phyloP scores from a whole-genome alignment of 2,329 filamentous ascomycete genomes.

The Neofusicoccum umdonicola region DNA sequence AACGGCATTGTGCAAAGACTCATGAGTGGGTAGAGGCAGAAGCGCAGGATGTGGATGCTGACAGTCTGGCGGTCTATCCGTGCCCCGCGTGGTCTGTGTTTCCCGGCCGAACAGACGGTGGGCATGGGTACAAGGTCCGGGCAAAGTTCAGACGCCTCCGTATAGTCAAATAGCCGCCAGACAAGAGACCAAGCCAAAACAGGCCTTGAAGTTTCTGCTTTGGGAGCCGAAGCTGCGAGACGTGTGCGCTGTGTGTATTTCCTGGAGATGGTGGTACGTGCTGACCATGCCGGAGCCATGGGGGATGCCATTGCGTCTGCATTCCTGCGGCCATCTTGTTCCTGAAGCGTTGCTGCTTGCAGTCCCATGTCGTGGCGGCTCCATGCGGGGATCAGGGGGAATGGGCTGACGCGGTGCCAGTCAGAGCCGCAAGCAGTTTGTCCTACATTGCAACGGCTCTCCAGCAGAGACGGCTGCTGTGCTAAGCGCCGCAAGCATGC shows the following conservation, averaged over 20 bases:
- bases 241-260: neutral
- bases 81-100: neutral
- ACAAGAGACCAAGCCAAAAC: neutral
- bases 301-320: neutral
- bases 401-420: constrained; percentile 2
- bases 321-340: constrained; percentile 9
- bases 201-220: neutral
- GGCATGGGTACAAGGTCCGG: neutral
- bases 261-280: neutral
- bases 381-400: constrained; percentile 13
- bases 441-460: neutral
- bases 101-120: neutral
- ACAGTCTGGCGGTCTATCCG: neutral
- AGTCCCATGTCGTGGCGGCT: constrained; percentile 9
- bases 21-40: neutral
- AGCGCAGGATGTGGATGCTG: constrained; percentile 4
- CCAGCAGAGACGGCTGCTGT: neutral
- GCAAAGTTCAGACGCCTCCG: neutral
- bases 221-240: neutral
- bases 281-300: neutral
- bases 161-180: neutral
- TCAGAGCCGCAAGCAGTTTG: constrained; percentile 8
- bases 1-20: neutral
- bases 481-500: neutral
- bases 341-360: constrained; percentile 14